Base-by-base conservation (phyloP, 148 eudicot genomes). In the Bassia scoparia region DNA sequence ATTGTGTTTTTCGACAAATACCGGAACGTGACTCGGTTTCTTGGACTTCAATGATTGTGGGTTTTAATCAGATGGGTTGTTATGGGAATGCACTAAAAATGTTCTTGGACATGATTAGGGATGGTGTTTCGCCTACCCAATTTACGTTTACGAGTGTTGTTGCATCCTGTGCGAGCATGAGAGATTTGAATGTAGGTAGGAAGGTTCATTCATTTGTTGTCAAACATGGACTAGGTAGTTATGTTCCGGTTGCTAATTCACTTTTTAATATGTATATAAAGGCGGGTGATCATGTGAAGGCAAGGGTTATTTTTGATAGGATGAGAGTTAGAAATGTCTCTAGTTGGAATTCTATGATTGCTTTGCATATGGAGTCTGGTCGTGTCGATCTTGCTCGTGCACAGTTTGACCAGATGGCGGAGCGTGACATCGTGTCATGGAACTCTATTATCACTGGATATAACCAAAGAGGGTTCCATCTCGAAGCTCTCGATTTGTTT, bases 221-320 rank as follows among this genome's bases (percentile, higher is more conserved):
- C 48, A 88, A 88, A 69, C 81, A 85, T 38, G 90, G 93, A 63
- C 77, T 87, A 43, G 74, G 83, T 46, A 59, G 87, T 43, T 77
- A 72, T 78, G 78, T 88, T n/a, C 74, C 86, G 18, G 89, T 88
- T 3, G 88, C 87, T 1, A 90, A 88, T 81, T 90, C 96, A 2
- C 81, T 90, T 67, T 77, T 88, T 69, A 90, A 88, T 86, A 88
- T 90, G 96, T 90, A 90, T 77, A 84, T 88, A 15, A 90, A 90
- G 83, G 81, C 84, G 2, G 90, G 93, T 56, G 90, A 88, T 81
- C 69, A 69, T 14, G 61, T 56, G 65, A 83, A 68, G 35, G 92
- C 88, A 29, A 73, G 65, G 71, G 35, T 70, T 54, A 82, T 90
- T n/a, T 84, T 87, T 70, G 85, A 81, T 72, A 72, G 81, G 78